Evolutionary conservation across 306 rosid genomes (phyloP).

Genomic region (Hippophae gyantsensis): DNA sequence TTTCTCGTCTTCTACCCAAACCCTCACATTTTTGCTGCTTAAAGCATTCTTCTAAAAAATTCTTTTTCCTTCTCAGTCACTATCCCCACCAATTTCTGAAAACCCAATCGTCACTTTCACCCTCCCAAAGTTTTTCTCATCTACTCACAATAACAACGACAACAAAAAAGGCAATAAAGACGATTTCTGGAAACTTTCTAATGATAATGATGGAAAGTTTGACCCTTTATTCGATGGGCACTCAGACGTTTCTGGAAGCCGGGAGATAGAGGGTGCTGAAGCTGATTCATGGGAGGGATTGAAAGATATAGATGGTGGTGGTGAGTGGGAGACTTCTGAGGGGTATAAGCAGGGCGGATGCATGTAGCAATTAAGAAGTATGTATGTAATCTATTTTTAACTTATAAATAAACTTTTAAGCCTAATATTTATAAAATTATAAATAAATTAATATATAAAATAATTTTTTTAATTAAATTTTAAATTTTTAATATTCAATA

Average conservation of each 20-base stretch:
- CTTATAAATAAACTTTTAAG: too few relatives aligned
- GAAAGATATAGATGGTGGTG: conserved; percentile 28
- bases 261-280: too few relatives aligned
- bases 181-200: conserved; percentile 35
- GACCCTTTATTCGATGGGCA: too few relatives aligned
- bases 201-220: conserved; percentile 32
- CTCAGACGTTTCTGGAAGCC: too few relatives aligned
- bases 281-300: conserved; percentile 35
- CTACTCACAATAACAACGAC: conserved; percentile 13
- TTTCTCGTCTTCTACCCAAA: conserved; percentile 73
- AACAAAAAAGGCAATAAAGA: conserved; percentile 25
- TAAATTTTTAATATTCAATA: too few relatives aligned
- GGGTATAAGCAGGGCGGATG: neutral
- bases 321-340: conserved; percentile 25
- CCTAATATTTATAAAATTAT: too few relatives aligned
- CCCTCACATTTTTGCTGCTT: conserved; percentile 50
- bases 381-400: too few relatives aligned
- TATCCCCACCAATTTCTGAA: neutral
- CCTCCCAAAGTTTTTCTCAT: conserved; percentile 39
- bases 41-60: conserved; percentile 25
- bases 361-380: too few relatives aligned
- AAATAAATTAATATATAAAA: too few relatives aligned
- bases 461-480: too few relatives aligned
- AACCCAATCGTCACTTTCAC: conserved; percentile 11
- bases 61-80: conserved; percentile 14